Evolutionary conservation across 2,329 filamentous ascomycete genomes (phyloP), one percentile per base, ranked within the genome.

Genomic region (Apiospora kogelbergensis): DNA sequence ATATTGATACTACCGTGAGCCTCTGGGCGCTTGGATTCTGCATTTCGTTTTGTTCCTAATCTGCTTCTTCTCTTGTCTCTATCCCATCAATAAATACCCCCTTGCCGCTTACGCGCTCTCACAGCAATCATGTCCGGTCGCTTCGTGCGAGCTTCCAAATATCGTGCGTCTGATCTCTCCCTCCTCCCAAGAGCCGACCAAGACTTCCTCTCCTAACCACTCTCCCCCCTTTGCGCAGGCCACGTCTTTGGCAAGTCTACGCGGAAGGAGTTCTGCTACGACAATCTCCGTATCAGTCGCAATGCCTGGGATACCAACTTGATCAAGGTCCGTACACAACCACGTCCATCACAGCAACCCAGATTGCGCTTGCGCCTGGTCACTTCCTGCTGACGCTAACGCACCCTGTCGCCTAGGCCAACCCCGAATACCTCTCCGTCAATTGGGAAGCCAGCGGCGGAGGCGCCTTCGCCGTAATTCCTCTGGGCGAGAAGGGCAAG

Each of bases 281-380:
- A 99, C 83, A 98, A 98, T 82, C 86, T 99, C 75, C 93, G 94
- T 80, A 94, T 99, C 82, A 98, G 94, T 78, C 93, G 92, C 83
- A 99, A 99, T 90, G 96, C 96, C 68, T 99, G 96, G 96, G 96
- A 99, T 82, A 98, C 95, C 78, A 99, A 99, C 84, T 85, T 99
- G 78, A 89, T 98, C 84, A 98, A 98, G 91, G 94, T 97, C 65
- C 22, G 57, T 40, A 6, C 41, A 33, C 33, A 3, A 15, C 48
- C 24, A 24, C 33, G 5, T 33, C 45, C 33, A 37, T 10, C 33
- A 40, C 37, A 4, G 7, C 45, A n/a, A n/a, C 22, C 26, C n/a
- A 37, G 17, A n/a, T 33, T 60, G 53, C 53, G 53, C 53, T 37
- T 15, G 68, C 64, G 67, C 48, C 69, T 45, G 63, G 33, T 63